Evolutionary conservation across 2,329 filamentous ascomycete species (phyloP).

Genomic region (Biscogniauxia sp.): DNA sequence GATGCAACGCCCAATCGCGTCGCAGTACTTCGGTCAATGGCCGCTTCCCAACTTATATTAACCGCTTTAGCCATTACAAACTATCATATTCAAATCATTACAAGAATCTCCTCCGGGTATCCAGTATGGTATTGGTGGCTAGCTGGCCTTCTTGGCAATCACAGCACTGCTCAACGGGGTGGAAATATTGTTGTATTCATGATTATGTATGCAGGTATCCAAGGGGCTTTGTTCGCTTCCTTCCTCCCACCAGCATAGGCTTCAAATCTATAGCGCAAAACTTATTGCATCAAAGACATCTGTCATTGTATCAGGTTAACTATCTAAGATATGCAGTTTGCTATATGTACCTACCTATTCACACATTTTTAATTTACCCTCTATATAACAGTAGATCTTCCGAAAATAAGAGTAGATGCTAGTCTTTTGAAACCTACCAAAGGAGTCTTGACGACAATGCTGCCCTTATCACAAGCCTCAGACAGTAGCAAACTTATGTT

Average conservation of each 20-base stretch:
- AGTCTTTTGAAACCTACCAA: not conserved
- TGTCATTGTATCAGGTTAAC: not conserved
- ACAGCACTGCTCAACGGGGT: conserved; percentile 29
- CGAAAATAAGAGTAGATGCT: not conserved
- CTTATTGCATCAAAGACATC: not conserved
- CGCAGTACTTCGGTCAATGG: conserved; percentile 54
- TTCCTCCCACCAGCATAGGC: conserved; percentile 83
- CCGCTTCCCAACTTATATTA: conserved; percentile 70
- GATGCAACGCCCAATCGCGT: conserved; percentile 7
- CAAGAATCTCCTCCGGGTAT: conserved; percentile 81
- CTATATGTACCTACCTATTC: too few species aligned
- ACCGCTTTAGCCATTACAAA: conserved; percentile 69
- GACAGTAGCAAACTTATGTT: not conserved
- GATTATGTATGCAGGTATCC: conserved; percentile 78
- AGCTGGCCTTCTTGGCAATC: conserved; percentile 46
- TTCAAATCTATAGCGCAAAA: conserved; percentile 1
- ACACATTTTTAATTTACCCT: not conserved
- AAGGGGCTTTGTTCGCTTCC: conserved; percentile 79
- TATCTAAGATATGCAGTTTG: not conserved
- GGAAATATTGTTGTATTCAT: conserved; percentile 60
- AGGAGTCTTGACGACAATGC: not conserved
- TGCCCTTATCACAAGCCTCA: not conserved
- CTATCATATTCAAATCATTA: conserved; percentile 95
- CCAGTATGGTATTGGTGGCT: conserved; percentile 87
- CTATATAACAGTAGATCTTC: not conserved